Percentiles rank a stretch among this genome's conserved stretches.
Evolutionary conservation across 139 green algal species (phyloP).

Genomic region (Chara braunii): DNA sequence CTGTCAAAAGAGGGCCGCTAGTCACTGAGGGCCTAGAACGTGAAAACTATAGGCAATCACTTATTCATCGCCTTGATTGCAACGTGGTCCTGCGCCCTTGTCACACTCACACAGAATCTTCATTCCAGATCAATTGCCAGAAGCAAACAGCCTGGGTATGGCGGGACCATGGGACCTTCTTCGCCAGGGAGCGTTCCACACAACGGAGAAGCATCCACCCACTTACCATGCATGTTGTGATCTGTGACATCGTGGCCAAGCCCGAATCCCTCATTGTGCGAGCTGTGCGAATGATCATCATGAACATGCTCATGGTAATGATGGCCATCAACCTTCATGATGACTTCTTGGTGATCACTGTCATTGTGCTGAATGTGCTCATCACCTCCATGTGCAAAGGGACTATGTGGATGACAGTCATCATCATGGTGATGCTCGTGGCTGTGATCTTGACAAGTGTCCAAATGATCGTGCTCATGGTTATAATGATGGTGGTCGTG

Average conservation of each 20-base stretch:
- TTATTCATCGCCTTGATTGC: too few relatives aligned
- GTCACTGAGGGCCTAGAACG: too few relatives aligned
- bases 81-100: too few relatives aligned
- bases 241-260: constrained; percentile 26
- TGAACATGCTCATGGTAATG: constrained; percentile 15
- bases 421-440: constrained; percentile 17
- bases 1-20: too few relatives aligned
- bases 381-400: constrained; percentile 13
- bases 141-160: too few relatives aligned
- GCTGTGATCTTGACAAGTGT: constrained; percentile 25
- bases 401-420: background rate
- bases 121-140: too few relatives aligned
- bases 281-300: constrained; percentile 11
- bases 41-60: too few relatives aligned
- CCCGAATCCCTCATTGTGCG: too few relatives aligned
- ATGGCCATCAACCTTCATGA: constrained; percentile 4
- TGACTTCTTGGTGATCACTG: constrained; percentile 11
- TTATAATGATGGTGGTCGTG: constrained; percentile 1
- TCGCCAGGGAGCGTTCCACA: too few relatives aligned
- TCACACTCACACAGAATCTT: too few relatives aligned
- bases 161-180: too few relatives aligned
- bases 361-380: background rate
- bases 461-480: constrained; percentile 8
- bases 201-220: too few relatives aligned
- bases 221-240: constrained; percentile 44